Evolutionary conservation across 2,329 filamentous ascomycete genomes (phyloP), one percentile per base, ranked within the genome.

Genomic region (Domatiomyces catenatus): DNA sequence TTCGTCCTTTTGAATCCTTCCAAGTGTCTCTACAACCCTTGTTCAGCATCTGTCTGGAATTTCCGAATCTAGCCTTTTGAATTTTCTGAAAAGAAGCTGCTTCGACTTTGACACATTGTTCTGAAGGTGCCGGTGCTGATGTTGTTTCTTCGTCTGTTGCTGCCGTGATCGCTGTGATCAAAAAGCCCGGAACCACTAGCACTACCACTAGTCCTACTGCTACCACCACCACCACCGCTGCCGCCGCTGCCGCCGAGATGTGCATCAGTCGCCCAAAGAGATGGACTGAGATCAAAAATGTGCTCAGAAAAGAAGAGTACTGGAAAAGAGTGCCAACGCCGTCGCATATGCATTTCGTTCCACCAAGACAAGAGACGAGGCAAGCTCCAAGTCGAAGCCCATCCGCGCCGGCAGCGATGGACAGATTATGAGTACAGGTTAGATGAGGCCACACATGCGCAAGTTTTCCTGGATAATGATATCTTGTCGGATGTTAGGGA

Each of bases 391-490:
- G 8, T 5, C 8, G 4, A 36, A 36, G 28, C 8, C 12, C 12
- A 3, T 36, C 28, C 28, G 28, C 10, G 8, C 28, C 28, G 8
- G 8, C 28, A 36, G 10, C 3, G 28, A 8, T 8, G 12, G 28
- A 12, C 28, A 36, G 28, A 2, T 36, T 5, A 36, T 36, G 28
- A 10, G 28, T 36, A 36, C 28, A 36, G 28, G 12, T 36, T 54
- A 95, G 78, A 96, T 95, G 69, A 96, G 75, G 77, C 90, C 90
- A 71, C 89, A 95, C 69, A 94, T 79, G 69, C 92, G 84, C 58
- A 98, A 81, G 73, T 98, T 98, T 73, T 96, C 92, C 75, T 98
- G 92, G 69, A 98, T 98, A 73, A 98, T 98, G 69, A 98, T 98
- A 73, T 98, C 92, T 94, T 1, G 48, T 20, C 46, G 50, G 22